Percentiles rank a stretch among this genome's conserved stretches.
phyloP scores from a whole-genome alignment of 1,284 basidiomycete species.

The Chondrostereum purpureum region DNA sequence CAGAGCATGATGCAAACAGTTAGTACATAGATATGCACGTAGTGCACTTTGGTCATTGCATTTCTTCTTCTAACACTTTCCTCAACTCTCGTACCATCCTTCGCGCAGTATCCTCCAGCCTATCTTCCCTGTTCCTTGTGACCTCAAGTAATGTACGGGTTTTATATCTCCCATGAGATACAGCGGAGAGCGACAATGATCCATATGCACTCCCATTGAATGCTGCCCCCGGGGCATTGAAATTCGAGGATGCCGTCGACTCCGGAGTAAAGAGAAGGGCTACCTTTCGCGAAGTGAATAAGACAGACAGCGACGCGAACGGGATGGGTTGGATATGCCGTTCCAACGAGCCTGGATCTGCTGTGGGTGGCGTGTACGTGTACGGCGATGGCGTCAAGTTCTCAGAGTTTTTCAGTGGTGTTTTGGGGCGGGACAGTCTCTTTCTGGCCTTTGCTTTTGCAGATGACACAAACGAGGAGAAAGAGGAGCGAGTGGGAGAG shows the following conservation, averaged over 20 bases:
- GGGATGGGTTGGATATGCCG: slow-evolving; percentile 34
- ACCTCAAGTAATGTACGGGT: slow-evolving; percentile 52
- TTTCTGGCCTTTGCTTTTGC: slow-evolving; percentile 2
- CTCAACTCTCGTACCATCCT: slow-evolving; percentile 8
- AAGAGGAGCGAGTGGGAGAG: not conserved
- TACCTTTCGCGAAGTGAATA: slow-evolving; percentile 52
- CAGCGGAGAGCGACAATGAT: slow-evolving; percentile 12
- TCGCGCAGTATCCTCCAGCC: slow-evolving; percentile 8
- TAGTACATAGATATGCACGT: no score
- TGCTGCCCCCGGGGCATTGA: not conserved
- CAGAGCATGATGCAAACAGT: no score
- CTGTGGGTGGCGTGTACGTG: slow-evolving; percentile 10
- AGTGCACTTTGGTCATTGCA: not conserved
- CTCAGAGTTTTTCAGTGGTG: slow-evolving; percentile 1
- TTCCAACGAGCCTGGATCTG: slow-evolving; percentile 9
- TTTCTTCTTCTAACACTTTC: slow-evolving; percentile 8
- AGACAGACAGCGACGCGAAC: slow-evolving; percentile 46
- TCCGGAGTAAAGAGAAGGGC: slow-evolving; percentile 41
- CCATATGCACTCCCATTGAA: slow-evolving; percentile 14
- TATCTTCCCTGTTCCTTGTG: slow-evolving; percentile 23
- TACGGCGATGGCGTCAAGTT: slow-evolving; percentile 7
- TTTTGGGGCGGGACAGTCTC: not conserved
- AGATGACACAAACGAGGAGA: not conserved
- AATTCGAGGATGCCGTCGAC: slow-evolving; percentile 1
- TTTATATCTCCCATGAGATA: slow-evolving; percentile 27